These are phyloP conservation scores for Lactifluus rugatus DNA, from an alignment of 768 basidiomycete species.

Conservation along the genomic window DNA sequence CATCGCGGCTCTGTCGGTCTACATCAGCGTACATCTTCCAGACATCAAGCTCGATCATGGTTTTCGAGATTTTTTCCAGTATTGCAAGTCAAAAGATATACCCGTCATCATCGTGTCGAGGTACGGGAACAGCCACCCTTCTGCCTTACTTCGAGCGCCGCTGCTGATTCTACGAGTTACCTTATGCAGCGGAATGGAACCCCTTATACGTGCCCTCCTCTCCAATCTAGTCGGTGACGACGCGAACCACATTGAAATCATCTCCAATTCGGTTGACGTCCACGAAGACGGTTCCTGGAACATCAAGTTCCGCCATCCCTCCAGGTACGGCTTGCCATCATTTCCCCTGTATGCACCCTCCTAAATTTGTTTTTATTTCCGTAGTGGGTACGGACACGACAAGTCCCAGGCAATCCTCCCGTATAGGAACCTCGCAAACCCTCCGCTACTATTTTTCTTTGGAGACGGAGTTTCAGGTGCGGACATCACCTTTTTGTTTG, in stretches of 20 bases:
- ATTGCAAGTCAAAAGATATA: slow-evolving; percentile 71
- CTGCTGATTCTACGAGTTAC: background rate
- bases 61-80: slow-evolving; percentile 80
- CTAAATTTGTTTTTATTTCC: background rate
- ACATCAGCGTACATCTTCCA: slow-evolving; percentile 23
- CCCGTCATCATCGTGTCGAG: slow-evolving; percentile 93
- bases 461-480: slow-evolving; percentile 94
- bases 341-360: background rate
- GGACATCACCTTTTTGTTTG: slow-evolving; percentile 19
- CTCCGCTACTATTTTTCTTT: slow-evolving; percentile 89
- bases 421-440: slow-evolving; percentile 59
- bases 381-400: slow-evolving; percentile 86
- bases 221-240: slow-evolving; percentile 67
- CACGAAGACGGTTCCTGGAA: slow-evolving; percentile 62
- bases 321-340: slow-evolving; percentile 41
- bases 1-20: background rate
- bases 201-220: slow-evolving; percentile 87
- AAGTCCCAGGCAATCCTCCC: slow-evolving; percentile 92
- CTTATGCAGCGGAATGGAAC: slow-evolving; percentile 73
- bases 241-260: slow-evolving; percentile 73
- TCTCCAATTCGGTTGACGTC: slow-evolving; percentile 78
- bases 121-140: slow-evolving; percentile 29
- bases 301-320: slow-evolving; percentile 82
- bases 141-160: background rate
- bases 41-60: slow-evolving; percentile 83